Percentiles rank a stretch among this genome's conserved stretches.
Evolutionary conservation across 805 yeast genomes (phyloP).

Genomic region (Nadsonia fulvescens): DNA sequence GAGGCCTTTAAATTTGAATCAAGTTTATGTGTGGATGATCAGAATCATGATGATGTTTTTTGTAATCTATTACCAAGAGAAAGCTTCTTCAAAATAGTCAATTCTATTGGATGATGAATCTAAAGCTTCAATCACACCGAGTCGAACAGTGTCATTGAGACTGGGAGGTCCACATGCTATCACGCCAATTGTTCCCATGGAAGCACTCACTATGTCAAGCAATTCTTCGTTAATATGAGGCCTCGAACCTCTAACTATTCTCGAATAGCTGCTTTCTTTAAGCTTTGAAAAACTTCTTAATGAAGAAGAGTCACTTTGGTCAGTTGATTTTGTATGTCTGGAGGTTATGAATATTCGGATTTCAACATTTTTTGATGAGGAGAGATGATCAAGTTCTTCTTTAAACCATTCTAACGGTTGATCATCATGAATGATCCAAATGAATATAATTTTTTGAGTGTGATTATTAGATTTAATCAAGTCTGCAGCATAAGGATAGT

Average conservation of each 20-base stretch:
- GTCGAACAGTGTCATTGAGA: conserved; percentile 40
- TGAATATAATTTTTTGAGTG: conserved; percentile 20
- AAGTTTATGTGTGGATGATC: too few species aligned
- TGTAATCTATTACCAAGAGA: conserved; percentile 56
- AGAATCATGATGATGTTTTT: too few species aligned
- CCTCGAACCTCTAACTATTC: too few species aligned
- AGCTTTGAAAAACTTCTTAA: too few species aligned
- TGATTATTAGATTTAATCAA: conserved; percentile 4
- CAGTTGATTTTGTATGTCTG: too few species aligned
- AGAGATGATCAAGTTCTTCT: conserved; percentile 20
- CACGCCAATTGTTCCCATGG: too few species aligned
- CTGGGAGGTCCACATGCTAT: conserved; percentile 52
- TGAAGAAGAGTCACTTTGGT: too few species aligned
- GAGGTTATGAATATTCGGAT: conserved; percentile 4
- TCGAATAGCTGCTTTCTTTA: too few species aligned
- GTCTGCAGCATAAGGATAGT: conserved; percentile 25
- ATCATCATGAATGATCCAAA: conserved; percentile 47
- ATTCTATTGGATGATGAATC: conserved; percentile 24
- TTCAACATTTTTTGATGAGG: conserved; percentile 5
- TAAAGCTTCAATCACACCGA: conserved; percentile 26
- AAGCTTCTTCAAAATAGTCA: conserved; percentile 51
- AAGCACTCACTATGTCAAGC: too few species aligned
- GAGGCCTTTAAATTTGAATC: too few species aligned
- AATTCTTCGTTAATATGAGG: too few species aligned
- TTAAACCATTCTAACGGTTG: conserved; percentile 32